A percentile compares a stretch with the other conserved stretches of the same genome.
phyloP scores from a whole-genome alignment of 1,284 basidiomycete genomes.

The Ceraceosorus guamensis region DNA sequence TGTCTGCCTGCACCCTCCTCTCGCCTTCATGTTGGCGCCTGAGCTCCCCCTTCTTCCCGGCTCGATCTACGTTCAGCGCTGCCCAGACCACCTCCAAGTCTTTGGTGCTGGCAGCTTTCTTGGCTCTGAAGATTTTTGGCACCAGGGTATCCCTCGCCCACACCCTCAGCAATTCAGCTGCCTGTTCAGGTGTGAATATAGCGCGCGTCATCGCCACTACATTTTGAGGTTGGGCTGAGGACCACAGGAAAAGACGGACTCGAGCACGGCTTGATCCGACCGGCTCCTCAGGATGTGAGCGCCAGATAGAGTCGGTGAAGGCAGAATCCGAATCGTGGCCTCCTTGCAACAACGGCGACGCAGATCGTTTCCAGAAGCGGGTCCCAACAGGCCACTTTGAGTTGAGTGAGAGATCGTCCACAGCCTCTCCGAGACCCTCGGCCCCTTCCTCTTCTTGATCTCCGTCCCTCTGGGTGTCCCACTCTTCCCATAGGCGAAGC shows the following conservation, averaged over 20 bases:
- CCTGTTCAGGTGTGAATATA: slow-evolving; percentile 37
- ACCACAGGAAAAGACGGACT: slow-evolving; percentile 80
- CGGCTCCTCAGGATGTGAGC: background rate
- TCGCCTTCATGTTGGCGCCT: slow-evolving; percentile 5
- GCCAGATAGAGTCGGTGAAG: background rate
- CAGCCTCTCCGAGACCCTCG: background rate
- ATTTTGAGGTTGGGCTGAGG: slow-evolving; percentile 70
- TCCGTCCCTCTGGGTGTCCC: background rate
- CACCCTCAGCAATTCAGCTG: slow-evolving; percentile 56
- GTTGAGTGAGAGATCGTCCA: too few relatives aligned
- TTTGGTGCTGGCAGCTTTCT: slow-evolving; percentile 53
- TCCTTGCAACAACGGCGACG: background rate
- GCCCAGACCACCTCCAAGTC: slow-evolving; percentile 69
- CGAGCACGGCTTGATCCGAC: slow-evolving; percentile 50
- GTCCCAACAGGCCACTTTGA: background rate
- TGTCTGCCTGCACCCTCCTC: slow-evolving; percentile 15
- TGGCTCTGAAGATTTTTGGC: slow-evolving; percentile 9
- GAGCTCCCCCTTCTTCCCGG: background rate
- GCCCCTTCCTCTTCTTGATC: background rate
- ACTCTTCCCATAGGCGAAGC: background rate
- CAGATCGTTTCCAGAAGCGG: background rate
- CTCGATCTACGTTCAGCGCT: slow-evolving; percentile 46
- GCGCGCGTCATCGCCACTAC: slow-evolving; percentile 56
- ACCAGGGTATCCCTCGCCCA: slow-evolving; percentile 73
- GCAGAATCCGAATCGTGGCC: background rate